Percentiles rank a stretch among this genome's conserved stretches.
Evolutionary conservation across 2,329 filamentous ascomycete species (phyloP).

Genomic region (Trichoderma hamatum): DNA sequence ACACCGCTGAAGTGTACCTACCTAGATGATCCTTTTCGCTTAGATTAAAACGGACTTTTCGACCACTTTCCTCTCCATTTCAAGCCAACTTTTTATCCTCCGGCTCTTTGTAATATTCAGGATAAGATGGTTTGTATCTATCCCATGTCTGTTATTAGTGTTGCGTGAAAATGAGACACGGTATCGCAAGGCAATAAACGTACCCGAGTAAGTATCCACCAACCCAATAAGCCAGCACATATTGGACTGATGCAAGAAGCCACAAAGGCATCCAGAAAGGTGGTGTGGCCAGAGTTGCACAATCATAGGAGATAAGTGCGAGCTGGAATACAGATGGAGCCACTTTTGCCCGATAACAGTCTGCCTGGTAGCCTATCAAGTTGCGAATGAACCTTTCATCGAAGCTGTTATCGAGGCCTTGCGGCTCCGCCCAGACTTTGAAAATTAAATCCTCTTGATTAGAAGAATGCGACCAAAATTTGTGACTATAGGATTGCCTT

Average conservation of each 20-base stretch:
- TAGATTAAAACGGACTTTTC: not conserved
- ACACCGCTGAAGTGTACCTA: not conserved
- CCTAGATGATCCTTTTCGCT: not conserved
- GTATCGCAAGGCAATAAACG: not conserved
- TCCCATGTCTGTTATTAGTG: not conserved
- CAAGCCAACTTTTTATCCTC: not conserved
- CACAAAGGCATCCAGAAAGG: constrained; percentile 15
- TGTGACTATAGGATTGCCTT: not conserved
- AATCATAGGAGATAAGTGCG: constrained; percentile 9
- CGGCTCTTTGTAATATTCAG: not conserved
- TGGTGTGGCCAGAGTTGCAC: constrained; percentile 15
- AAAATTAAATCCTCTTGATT: constrained; percentile 9
- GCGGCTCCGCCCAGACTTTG: constrained; percentile 18
- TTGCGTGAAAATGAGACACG: not conserved
- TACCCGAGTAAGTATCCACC: constrained; percentile 10
- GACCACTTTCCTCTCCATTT: not conserved
- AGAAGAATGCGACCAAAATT: constrained; percentile 8
- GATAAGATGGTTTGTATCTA: constrained; percentile 18
- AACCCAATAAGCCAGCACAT: constrained; percentile 13
- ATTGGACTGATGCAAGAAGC: not conserved
- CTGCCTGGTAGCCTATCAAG: constrained; percentile 11
- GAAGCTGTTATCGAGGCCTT: constrained; percentile 22
- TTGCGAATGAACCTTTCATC: constrained; percentile 21
- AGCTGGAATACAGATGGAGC: constrained; percentile 14
- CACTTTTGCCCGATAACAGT: not conserved